Base-by-base conservation (phyloP, 352 stramenopile species). In the Phytophthora pini region DNA sequence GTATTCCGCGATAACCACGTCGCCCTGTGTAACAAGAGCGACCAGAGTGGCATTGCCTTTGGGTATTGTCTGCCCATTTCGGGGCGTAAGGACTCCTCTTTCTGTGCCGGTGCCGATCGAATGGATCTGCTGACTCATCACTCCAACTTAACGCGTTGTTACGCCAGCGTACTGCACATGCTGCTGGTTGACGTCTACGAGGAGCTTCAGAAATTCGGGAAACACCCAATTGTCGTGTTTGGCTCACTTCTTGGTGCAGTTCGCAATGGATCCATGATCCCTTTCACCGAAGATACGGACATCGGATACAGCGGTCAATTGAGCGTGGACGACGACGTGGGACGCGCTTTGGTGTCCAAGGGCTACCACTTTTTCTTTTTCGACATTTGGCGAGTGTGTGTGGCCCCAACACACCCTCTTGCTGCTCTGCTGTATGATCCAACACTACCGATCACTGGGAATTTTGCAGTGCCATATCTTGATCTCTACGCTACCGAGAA, bases 121-220 rank as follows among this genome's bases (percentile, higher is more conserved):
- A 64, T 86, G 52, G 76, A 87, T 41, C 58, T 89, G 11, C 65
- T 89, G 22, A 67, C 31, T 10, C 31, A 22, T 27, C 38, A 59
- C 20, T 54, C 46, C 15, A 40, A 45, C 11, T 22, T 62, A 8
- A 74, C 66, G 53, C 41, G 72, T 2, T 89, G 80, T 56, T 82
- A 80, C 39, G 74, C 45, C 17, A 87, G 74, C 55, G 71, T 80
- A 17, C 60, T 87, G 44, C 78, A 86, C 56, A 74, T 89, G 68
- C 48, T 89, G 11, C 59, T 89, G 12, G 52, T 83, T 15, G 80
- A 87, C 59, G 72, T 84, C 8, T 87, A 84, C 64, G 67, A 72
- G 26, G 73, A 84, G 45, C 47, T 89, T 29, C 7, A 68, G 15
- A 50, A 22, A 0, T 40, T 72, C 13, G 61, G 49, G 3, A 70